A percentile compares a stretch with the other conserved stretches of the same genome.
phyloP scores from a whole-genome alignment of 1,139 yeast genomes.

The Debaryomyces nepalensis region DNA sequence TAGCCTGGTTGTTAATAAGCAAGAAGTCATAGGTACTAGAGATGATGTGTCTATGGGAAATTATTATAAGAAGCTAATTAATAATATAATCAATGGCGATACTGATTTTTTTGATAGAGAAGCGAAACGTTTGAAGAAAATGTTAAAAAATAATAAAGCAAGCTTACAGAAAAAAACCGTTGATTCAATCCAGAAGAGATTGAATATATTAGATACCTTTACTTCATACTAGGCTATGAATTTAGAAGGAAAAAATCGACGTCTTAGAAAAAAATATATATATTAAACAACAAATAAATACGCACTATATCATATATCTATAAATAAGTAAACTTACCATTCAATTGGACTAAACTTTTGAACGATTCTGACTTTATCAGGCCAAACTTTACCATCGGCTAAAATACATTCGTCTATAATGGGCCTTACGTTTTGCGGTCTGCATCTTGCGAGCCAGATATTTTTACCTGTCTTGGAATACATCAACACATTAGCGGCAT shows the following conservation, averaged over 20 bases:
- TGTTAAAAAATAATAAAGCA: slow-evolving; percentile 44
- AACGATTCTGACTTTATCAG: slow-evolving; percentile 67
- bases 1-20: slow-evolving; percentile 14
- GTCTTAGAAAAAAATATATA: too few relatives aligned
- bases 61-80: slow-evolving; percentile 57
- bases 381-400: slow-evolving; percentile 69
- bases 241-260: too few relatives aligned
- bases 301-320: neutral
- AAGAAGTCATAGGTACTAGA: slow-evolving; percentile 19
- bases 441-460: slow-evolving; percentile 86
- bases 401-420: slow-evolving; percentile 76
- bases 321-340: slow-evolving; percentile 46
- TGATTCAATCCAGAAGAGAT: slow-evolving; percentile 53
- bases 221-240: too few relatives aligned
- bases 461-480: slow-evolving; percentile 72
- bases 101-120: slow-evolving; percentile 55
- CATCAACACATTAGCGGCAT: slow-evolving; percentile 83
- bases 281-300: slow-evolving; percentile 2
- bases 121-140: slow-evolving; percentile 50
- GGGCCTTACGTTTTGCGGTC: slow-evolving; percentile 74
- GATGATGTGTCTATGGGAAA: slow-evolving; percentile 25
- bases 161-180: slow-evolving; percentile 36
- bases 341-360: slow-evolving; percentile 56
- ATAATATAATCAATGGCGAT: slow-evolving; percentile 54
- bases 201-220: slow-evolving; percentile 46